Conservation (phyloP, 2,329 filamentous ascomycete genomes). For the Aureobasidium sp. region DNA sequence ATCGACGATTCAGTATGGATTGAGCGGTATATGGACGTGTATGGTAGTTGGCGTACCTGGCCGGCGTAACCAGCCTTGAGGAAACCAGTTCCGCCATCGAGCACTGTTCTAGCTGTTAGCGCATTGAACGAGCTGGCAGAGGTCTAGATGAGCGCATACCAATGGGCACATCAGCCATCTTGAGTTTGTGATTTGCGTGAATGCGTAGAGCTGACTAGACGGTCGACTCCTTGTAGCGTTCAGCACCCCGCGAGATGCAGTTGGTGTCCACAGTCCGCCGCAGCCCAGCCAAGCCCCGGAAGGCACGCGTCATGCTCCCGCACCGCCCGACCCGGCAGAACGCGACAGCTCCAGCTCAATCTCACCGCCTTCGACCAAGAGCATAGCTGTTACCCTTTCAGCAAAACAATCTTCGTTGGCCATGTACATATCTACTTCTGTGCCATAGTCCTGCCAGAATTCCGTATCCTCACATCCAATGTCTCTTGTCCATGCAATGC, state of each 20-base stretch:
- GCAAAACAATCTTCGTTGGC: neutral
- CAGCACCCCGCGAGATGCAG: conserved; percentile 7
- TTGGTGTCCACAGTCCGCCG: neutral
- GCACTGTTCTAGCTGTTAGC: conserved; percentile 53
- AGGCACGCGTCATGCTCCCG: conserved; percentile 12
- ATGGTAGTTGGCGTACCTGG: conserved; percentile 48
- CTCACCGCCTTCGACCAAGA: neutral
- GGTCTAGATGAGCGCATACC: conserved; percentile 29
- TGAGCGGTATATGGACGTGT: neutral
- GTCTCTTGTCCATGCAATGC: neutral
- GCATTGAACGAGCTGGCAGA: conserved; percentile 19
- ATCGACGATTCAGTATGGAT: neutral
- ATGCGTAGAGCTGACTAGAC: neutral
- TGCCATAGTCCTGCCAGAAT: neutral
- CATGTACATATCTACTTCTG: conserved; percentile 3
- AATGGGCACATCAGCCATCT: conserved; percentile 45
- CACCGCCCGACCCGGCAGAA: neutral
- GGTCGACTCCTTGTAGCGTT: neutral
- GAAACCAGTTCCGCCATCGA: conserved; percentile 99
- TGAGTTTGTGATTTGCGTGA: conserved; percentile 17
- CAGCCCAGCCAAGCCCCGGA: conserved; percentile 6
- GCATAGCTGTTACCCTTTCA: neutral
- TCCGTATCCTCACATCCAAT: neutral
- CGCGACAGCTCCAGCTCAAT: neutral
- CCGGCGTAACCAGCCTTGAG: conserved; percentile 98